Evolutionary conservation across 2,329 filamentous ascomycete genomes (phyloP).

Genomic region (Penicillium paneum): DNA sequence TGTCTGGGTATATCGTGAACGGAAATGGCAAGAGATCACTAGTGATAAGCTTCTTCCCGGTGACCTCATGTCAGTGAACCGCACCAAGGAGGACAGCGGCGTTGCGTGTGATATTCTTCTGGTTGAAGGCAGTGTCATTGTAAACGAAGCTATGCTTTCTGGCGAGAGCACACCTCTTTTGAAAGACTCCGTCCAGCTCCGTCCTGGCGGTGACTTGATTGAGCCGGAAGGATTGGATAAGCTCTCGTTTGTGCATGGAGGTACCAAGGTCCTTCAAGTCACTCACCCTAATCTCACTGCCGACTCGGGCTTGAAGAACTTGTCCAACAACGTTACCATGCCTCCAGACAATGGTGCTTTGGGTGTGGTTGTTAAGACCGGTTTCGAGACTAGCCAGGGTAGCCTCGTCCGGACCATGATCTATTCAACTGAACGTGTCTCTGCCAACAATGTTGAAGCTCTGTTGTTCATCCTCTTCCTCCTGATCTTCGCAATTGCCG

Average conservation of each 20-base stretch:
- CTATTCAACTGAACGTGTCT: constrained; percentile 96
- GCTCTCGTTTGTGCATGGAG: constrained; percentile 92
- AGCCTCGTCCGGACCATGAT: constrained; percentile 99
- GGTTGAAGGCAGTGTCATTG: constrained; percentile 91
- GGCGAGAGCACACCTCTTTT: constrained; percentile 95
- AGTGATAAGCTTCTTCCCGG: constrained; percentile 92
- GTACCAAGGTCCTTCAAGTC: constrained; percentile 94
- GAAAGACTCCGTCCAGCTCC: constrained; percentile 91
- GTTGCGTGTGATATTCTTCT: constrained; percentile 97
- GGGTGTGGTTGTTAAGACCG: constrained; percentile 93
- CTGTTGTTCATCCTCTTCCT: constrained; percentile 97
- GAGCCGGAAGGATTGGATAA: constrained; percentile 93
- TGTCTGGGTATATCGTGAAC: constrained; percentile 82
- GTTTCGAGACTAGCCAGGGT: constrained; percentile 97
- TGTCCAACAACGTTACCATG: constrained; percentile 72
- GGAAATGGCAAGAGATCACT: constrained; percentile 81
- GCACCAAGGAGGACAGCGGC: constrained; percentile 94
- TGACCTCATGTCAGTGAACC: constrained; percentile 84
- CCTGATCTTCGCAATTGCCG: constrained; percentile 90
- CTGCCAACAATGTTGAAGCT: constrained; percentile 95
- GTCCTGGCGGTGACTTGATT: constrained; percentile 73
- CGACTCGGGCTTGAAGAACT: constrained; percentile 63
- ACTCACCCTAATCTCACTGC: constrained; percentile 74
- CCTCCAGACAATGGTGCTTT: constrained; percentile 91
- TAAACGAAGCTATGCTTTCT: constrained; percentile 99